Percentiles rank a stretch among this genome's conserved stretches.
Evolutionary conservation across 495 filamentous ascomycete species (phyloP).

Genomic region (Penicillium nucicola): DNA sequence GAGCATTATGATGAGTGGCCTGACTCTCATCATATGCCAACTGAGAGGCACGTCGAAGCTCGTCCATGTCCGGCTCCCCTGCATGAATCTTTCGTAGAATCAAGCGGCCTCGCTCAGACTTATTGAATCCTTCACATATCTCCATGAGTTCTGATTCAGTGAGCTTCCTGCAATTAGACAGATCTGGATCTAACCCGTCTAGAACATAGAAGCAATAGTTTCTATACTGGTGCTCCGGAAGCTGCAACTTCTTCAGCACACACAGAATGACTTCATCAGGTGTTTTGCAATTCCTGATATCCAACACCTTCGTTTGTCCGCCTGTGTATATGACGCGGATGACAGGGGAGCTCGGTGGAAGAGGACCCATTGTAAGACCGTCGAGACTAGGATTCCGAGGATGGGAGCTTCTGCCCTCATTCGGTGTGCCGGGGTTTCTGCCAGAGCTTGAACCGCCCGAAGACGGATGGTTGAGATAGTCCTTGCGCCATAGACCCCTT

Average conservation of each 20-base stretch:
- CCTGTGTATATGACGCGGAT: constrained; percentile 90
- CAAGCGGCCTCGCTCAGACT: constrained; percentile 78
- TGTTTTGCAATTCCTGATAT: constrained; percentile 83
- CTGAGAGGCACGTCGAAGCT: constrained; percentile 75
- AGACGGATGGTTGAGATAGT: constrained; percentile 51
- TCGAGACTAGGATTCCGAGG: constrained; percentile 71
- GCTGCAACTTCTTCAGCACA: constrained; percentile 76
- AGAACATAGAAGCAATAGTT: constrained; percentile 83
- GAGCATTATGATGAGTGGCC: constrained; percentile 58
- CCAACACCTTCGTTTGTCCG: constrained; percentile 86
- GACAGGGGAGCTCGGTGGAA: constrained; percentile 75
- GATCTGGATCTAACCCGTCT: constrained; percentile 77
- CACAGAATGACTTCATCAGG: constrained; percentile 85
- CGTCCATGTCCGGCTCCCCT: constrained; percentile 77
- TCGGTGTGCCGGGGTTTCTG: constrained; percentile 45
- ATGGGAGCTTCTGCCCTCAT: constrained; percentile 40
- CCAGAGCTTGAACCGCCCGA: constrained; percentile 46
- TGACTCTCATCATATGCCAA: constrained; percentile 84
- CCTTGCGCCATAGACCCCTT: constrained; percentile 48
- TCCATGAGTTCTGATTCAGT: constrained; percentile 82
- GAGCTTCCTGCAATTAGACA: constrained; percentile 71
- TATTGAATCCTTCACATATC: constrained; percentile 59
- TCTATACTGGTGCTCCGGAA: constrained; percentile 71
- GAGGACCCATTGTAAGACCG: constrained; percentile 72
- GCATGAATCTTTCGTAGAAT: constrained; percentile 87